Percentiles rank a stretch among this genome's conserved stretches.
These are phyloP conservation scores for Symbiodinium natans DNA, from an alignment of 73 alveolate genomes.

Conservation along the genomic window DNA sequence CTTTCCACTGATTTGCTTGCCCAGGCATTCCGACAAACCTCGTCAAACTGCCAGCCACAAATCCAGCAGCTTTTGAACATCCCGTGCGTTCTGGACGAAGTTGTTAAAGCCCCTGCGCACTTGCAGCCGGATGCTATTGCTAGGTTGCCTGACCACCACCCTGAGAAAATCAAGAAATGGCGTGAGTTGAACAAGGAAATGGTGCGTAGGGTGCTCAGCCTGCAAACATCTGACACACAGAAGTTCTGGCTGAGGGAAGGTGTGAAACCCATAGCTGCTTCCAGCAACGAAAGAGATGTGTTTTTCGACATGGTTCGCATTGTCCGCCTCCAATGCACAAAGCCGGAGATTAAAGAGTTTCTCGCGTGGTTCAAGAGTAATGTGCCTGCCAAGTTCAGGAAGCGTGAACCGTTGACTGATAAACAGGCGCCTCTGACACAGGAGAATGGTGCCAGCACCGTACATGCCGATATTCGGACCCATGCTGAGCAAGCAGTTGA, in stretches of 20 bases:
- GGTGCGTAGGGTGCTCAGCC: background rate
- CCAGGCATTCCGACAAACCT: background rate
- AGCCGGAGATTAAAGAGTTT: background rate
- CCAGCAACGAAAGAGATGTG: background rate
- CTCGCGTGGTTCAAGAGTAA: background rate
- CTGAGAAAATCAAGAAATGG: background rate
- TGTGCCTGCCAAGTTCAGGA: background rate
- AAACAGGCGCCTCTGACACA: background rate
- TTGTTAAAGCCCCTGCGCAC: background rate
- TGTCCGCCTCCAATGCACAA: background rate
- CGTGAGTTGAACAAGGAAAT: background rate
- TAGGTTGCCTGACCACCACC: background rate
- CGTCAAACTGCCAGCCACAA: background rate
- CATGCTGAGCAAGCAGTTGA: background rate
- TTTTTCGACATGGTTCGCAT: background rate
- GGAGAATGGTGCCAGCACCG: background rate
- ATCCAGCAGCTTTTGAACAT: background rate
- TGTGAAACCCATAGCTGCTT: background rate
- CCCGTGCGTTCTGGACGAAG: background rate
- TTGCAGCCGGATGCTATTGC: background rate
- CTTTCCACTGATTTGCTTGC: background rate
- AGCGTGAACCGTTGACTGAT: background rate
- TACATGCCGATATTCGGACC: background rate
- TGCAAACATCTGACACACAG: background rate
- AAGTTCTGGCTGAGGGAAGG: background rate